phyloP scores from a whole-genome alignment of 2,329 filamentous ascomycete species.

The Penicillium sp. region DNA sequence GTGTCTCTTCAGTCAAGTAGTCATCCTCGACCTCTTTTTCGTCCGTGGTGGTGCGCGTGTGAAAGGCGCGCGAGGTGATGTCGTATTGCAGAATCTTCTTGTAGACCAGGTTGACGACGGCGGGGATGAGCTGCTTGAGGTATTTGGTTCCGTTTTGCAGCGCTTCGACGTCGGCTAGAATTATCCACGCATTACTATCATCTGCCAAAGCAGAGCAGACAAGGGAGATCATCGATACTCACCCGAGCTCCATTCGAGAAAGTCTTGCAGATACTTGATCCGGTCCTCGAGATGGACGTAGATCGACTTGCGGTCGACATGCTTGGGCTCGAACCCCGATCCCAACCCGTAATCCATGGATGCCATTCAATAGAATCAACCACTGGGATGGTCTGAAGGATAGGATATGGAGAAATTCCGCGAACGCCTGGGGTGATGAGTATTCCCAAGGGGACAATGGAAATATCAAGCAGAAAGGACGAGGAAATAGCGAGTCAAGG shows the following conservation, averaged over 20 bases:
- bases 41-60: constrained; percentile 58
- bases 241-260: constrained; percentile 72
- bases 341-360: constrained; percentile 18
- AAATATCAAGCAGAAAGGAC: not conserved
- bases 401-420: no score
- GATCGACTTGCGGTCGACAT: constrained; percentile 67
- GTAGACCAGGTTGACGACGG: constrained; percentile 81
- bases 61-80: constrained; percentile 75
- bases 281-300: constrained; percentile 68
- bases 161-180: constrained; percentile 66
- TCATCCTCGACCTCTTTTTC: constrained; percentile 63
- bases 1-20: constrained; percentile 63
- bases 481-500: not conserved
- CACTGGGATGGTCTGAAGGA: no score
- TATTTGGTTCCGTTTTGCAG: constrained; percentile 68
- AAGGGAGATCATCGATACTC: constrained; percentile 30
- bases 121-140: constrained; percentile 76
- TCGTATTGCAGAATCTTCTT: constrained; percentile 76
- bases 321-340: constrained; percentile 41
- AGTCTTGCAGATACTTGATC: constrained; percentile 70
- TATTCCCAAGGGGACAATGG: no score
- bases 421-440: not conserved
- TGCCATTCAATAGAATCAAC: no score
- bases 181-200: not conserved
- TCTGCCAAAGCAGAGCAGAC: not conserved